Conservation (phyloP, 2,329 filamentous ascomycete genomes). For the Sporothrix protearum region DNA sequence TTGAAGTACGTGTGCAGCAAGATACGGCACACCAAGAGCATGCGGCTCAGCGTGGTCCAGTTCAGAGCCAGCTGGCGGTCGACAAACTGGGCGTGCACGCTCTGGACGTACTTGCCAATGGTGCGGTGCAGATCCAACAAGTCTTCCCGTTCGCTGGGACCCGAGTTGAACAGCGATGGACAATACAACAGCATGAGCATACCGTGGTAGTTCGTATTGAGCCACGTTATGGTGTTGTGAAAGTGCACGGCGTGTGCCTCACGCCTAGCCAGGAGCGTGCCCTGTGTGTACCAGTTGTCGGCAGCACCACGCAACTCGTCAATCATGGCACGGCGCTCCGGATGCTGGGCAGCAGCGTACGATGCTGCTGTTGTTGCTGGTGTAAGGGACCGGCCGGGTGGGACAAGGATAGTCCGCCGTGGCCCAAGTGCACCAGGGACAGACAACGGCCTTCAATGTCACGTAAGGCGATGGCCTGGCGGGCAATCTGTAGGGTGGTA, state of each 20-base stretch:
- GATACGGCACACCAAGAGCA: constrained; percentile 39
- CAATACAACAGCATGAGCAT: constrained; percentile 45
- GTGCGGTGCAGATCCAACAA: constrained; percentile 39
- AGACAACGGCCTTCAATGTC: constrained; percentile 43
- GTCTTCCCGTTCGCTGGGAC: constrained; percentile 32
- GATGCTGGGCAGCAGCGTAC: constrained; percentile 26
- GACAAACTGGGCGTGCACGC: constrained; percentile 40
- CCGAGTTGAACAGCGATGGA: constrained; percentile 42
- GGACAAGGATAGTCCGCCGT: not conserved
- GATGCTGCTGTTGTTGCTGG: constrained; percentile 9
- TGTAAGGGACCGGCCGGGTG: constrained; percentile 11
- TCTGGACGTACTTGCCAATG: constrained; percentile 42
- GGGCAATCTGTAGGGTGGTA: constrained; percentile 42
- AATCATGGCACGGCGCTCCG: constrained; percentile 37
- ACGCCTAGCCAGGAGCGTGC: constrained; percentile 43
- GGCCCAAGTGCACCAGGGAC: constrained; percentile 34
- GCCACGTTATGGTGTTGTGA: constrained; percentile 45
- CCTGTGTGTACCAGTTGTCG: constrained; percentile 46
- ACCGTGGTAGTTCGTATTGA: constrained; percentile 44
- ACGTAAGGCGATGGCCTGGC: constrained; percentile 44
- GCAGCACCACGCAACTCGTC: constrained; percentile 40
- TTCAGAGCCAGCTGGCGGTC: constrained; percentile 45
- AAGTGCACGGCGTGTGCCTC: constrained; percentile 44
- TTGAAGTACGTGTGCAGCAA: constrained; percentile 35
- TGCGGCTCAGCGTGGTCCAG: constrained; percentile 40